phyloP scores from a whole-genome alignment of 441 rosid genomes.

The Populus trichocarpa region DNA sequence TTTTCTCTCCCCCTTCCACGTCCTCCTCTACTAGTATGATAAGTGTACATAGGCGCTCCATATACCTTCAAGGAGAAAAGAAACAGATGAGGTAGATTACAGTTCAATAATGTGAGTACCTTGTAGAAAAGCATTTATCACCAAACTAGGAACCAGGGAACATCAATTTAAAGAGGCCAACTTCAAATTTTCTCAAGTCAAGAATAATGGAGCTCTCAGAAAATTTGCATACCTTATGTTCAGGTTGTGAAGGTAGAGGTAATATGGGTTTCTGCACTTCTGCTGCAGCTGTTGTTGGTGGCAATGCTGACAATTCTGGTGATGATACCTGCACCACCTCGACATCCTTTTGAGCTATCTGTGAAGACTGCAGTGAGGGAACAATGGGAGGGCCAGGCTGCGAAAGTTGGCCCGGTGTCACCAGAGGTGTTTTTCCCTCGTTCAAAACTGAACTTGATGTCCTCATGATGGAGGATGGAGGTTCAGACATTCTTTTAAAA shows the following conservation, averaged over 20 bases:
- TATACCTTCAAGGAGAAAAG: constrained; percentile 32
- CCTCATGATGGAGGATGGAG: constrained; percentile 8
- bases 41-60: constrained; percentile 44
- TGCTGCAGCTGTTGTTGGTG: constrained; percentile 10
- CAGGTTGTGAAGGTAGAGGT: constrained; percentile 36
- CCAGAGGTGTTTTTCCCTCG: constrained; percentile 27
- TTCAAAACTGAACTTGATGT: constrained; percentile 17
- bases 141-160: background rate
- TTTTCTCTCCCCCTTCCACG: constrained; percentile 69
- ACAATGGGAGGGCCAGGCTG: constrained; percentile 28
- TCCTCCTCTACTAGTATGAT: constrained; percentile 48
- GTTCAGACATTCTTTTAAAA: constrained; percentile 23
- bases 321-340: constrained; percentile 30
- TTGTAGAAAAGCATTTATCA: background rate
- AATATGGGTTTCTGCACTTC: constrained; percentile 33
- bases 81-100: background rate
- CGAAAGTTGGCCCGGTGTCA: constrained; percentile 40
- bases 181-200: background rate
- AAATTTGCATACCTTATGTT: constrained; percentile 28
- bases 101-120: background rate
- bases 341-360: constrained; percentile 36
- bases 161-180: background rate
- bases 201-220: background rate
- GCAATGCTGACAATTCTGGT: constrained; percentile 7
- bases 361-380: constrained; percentile 27